These are phyloP conservation scores for Diaporthe eres DNA, from an alignment of 2,329 filamentous ascomycete species.

Conservation along the genomic window DNA sequence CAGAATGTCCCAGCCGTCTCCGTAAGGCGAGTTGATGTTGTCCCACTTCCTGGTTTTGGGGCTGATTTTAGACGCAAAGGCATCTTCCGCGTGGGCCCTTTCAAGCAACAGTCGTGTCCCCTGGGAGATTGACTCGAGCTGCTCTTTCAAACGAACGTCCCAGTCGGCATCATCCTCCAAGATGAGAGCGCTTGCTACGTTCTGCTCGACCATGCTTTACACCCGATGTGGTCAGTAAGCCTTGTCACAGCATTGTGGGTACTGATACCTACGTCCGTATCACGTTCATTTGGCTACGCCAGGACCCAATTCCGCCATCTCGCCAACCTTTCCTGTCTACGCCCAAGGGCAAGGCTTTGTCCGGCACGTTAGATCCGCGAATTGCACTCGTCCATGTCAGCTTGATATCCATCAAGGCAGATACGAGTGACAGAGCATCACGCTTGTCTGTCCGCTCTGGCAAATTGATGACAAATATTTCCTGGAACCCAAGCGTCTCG, in stretches of 20 bases:
- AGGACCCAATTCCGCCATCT: slow-evolving; percentile 51
- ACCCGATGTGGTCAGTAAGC: neutral
- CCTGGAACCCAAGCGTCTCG: slow-evolving; percentile 53
- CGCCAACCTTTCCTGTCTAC: slow-evolving; percentile 54
- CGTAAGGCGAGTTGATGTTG: slow-evolving; percentile 45
- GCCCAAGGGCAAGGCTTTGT: slow-evolving; percentile 58
- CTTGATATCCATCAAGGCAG: slow-evolving; percentile 57
- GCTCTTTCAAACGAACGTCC: slow-evolving; percentile 53
- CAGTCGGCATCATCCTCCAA: slow-evolving; percentile 58
- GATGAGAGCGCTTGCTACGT: slow-evolving; percentile 53
- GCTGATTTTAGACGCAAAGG: slow-evolving; percentile 6
- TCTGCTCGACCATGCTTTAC: slow-evolving; percentile 52
- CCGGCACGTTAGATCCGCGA: slow-evolving; percentile 53
- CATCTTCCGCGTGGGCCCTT: slow-evolving; percentile 38
- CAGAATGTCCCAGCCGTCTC: slow-evolving; percentile 54
- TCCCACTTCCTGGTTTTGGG: neutral
- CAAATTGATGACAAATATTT: slow-evolving; percentile 62
- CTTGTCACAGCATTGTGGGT: accelerated
- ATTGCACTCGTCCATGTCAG: slow-evolving; percentile 61
- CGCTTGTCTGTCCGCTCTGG: slow-evolving; percentile 63
- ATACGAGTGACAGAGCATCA: slow-evolving; percentile 61
- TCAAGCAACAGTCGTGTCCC: slow-evolving; percentile 51
- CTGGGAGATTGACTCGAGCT: slow-evolving; percentile 50
- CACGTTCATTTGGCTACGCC: slow-evolving; percentile 54
- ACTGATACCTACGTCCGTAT: slow-evolving; percentile 45